phyloP scores from a whole-genome alignment of 768 basidiomycete species.

The Trametes gibbosa region DNA sequence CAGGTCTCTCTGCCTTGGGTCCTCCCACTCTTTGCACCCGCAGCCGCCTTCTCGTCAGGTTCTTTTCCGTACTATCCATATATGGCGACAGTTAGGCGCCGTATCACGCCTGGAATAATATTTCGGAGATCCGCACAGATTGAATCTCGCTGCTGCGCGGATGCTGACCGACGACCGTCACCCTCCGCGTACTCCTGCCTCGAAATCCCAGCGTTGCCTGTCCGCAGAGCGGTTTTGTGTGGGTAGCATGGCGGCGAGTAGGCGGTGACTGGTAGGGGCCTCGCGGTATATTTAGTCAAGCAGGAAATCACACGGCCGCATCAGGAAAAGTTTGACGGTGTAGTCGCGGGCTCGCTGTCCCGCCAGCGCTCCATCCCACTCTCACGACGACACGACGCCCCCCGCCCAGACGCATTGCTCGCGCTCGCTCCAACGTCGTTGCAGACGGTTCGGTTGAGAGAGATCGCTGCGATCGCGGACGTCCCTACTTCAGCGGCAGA shows the following conservation, averaged over 20 bases:
- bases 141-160: neutral
- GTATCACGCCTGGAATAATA: neutral
- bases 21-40: neutral
- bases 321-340: constrained; percentile 15
- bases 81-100: neutral
- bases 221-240: neutral
- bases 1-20: neutral
- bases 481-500: neutral
- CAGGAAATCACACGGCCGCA: constrained; percentile 16
- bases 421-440: neutral
- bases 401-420: neutral
- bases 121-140: neutral
- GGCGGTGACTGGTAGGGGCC: neutral
- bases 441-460: neutral
- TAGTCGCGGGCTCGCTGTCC: constrained; percentile 6
- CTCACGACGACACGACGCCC: constrained; percentile 17
- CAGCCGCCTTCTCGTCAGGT: neutral
- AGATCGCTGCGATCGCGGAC: neutral
- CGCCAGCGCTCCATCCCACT: constrained; percentile 12
- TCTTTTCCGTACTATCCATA: neutral
- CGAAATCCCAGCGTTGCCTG: neutral
- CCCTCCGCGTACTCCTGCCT: neutral
- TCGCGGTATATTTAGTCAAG: neutral
- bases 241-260: neutral
- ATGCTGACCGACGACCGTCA: neutral